Conservation (phyloP, 2,329 filamentous ascomycete genomes). For the Sarocladium brachiariae region DNA sequence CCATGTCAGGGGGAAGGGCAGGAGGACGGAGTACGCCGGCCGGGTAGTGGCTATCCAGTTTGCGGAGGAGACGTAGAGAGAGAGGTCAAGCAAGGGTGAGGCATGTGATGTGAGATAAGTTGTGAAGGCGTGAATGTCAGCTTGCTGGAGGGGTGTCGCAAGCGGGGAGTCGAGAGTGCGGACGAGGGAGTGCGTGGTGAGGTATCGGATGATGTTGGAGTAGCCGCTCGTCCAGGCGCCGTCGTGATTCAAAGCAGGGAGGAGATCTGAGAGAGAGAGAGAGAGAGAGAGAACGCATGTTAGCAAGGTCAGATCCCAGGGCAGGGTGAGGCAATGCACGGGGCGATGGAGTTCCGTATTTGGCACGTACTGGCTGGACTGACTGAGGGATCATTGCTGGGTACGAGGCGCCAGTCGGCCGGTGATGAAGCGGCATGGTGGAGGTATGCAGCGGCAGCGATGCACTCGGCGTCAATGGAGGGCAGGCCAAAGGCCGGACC, state of each 20-base stretch:
- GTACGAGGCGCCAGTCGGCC: constrained; percentile 61
- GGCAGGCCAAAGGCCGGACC: constrained; percentile 82
- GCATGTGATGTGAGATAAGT: constrained; percentile 70
- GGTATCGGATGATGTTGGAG: constrained; percentile 50
- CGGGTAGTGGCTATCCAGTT: constrained; percentile 77
- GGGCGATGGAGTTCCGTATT: no score
- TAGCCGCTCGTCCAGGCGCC: constrained; percentile 54
- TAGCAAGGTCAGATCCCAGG: no score
- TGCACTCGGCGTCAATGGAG: constrained; percentile 86
- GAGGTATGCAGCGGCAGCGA: constrained; percentile 75
- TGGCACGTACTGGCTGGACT: constrained; percentile 66
- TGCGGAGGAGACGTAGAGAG: constrained; percentile 80
- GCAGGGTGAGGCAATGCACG: no score
- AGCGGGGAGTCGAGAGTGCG: constrained; percentile 33
- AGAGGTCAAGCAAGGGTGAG: constrained; percentile 75
- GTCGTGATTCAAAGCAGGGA: constrained; percentile 48
- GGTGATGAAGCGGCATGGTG: constrained; percentile 49
- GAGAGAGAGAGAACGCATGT: background rate
- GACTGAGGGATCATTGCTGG: constrained; percentile 64
- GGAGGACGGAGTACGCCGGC: constrained; percentile 70
- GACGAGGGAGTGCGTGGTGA: constrained; percentile 31
- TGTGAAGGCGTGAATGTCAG: constrained; percentile 46
- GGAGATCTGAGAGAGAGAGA: no score
- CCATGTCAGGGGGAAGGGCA: constrained; percentile 86
- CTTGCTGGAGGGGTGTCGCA: constrained; percentile 28